Base-by-base conservation (phyloP, 352 stramenopile species). In the Pythium apleroticum region DNA sequence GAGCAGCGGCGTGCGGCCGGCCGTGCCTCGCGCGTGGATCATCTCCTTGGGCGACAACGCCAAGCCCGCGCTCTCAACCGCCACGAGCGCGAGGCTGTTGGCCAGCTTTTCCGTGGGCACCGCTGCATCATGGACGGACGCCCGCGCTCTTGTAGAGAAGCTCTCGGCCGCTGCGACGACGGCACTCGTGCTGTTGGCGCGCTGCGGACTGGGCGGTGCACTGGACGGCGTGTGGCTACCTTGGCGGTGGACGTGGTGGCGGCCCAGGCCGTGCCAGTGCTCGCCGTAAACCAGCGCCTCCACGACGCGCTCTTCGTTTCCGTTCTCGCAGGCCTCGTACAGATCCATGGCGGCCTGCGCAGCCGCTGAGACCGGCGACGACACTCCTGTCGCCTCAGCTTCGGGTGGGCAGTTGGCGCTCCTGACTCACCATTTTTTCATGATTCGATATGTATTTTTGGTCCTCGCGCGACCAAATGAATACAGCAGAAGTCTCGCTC, bases 281-380 rank as follows among this genome's bases (percentile, higher is more conserved):
- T 78, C 69, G 19, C 76, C 75, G 14, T 77, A 65, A n/a, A 91
- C 53, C 31, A 93, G 69, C 28, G 91, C 69, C 71, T 91, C 85
- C 8, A 93, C 73, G 20, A 91, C 82, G 46, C 85, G 85, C 71
- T 93, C 85, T 57, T 93, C 85, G 54, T 93, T 93, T 56, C 85
- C 85, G 64, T 90, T 91, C 69, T 93, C 85, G 52, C 82, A 91
- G 12, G 81, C 83, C 63, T 93, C 85, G 55, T 86, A 86, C 33
- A 93, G 67, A 50, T 93, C 85, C 85, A 93, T 93, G 30, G 19
- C 52, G 27, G 52, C 14, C 31, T 10, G 14, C 31, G 31, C 35
- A 41, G 17, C 4, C 15, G 35, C 35, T 17, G n/a, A 50, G n/a
- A 50, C 9, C 43, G 19, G 43, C 43, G 9, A 50, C 43, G n/a